A percentile compares a stretch with the other conserved stretches of the same genome.
These are phyloP conservation scores for Insectozyma bohioensis DNA, from an alignment of 1,139 yeast genomes.

Conservation along the genomic window DNA sequence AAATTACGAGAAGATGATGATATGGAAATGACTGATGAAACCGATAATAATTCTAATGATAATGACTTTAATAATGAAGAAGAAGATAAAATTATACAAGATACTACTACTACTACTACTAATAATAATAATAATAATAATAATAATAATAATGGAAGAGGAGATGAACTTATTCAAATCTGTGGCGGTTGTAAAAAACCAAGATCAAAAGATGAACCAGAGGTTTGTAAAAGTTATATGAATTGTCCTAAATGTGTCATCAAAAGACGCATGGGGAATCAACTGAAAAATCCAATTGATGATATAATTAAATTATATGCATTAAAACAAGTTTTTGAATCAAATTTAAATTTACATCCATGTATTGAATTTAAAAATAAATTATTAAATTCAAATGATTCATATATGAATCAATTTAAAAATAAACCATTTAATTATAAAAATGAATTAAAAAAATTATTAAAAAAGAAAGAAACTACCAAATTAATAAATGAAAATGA, in stretches of 20 bases:
- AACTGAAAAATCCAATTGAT: neutral
- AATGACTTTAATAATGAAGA: neutral
- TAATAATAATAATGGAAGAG: too few relatives aligned
- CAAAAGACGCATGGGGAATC: neutral
- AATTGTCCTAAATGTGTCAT: slow-evolving; percentile 3
- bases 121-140: too few relatives aligned
- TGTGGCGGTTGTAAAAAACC: neutral
- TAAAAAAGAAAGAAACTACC: too few relatives aligned
- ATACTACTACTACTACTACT: too few relatives aligned
- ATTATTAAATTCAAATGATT: neutral
- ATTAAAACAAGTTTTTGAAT: slow-evolving; percentile 1
- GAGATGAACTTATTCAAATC: too few relatives aligned
- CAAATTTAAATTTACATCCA: too few relatives aligned
- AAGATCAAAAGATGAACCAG: slow-evolving; percentile 1
- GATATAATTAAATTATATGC: slow-evolving; percentile 3
- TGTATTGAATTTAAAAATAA: neutral
- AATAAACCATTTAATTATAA: neutral
- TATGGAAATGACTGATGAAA: too few relatives aligned
- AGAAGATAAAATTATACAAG: neutral
- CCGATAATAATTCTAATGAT: neutral
- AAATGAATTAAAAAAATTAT: neutral
- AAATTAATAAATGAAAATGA: too few relatives aligned
- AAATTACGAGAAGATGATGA: too few relatives aligned
- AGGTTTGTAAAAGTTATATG: neutral
- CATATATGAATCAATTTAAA: slow-evolving; percentile 1